Evolutionary conservation across 2,329 filamentous ascomycete genomes (phyloP), one percentile per base, ranked within the genome.

Genomic region (Penicillium sp.): DNA sequence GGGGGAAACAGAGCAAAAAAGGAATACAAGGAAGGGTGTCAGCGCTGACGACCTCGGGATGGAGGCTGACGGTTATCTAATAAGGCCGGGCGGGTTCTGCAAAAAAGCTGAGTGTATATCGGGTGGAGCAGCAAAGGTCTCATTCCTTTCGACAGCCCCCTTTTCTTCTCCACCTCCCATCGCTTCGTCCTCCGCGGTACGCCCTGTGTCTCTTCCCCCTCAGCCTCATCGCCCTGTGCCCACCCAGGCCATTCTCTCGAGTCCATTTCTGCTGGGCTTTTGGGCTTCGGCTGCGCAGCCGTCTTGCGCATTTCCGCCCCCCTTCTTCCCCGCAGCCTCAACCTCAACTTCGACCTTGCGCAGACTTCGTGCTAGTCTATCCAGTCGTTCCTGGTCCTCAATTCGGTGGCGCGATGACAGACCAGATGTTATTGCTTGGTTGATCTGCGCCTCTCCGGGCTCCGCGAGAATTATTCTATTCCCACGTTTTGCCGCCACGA

Each of bases 401-500:
- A 45, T 40, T 37, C 27, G 26, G 18, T 37, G 37, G 51, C 58
- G 57, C 58, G 38, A 62, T 62, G 58, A 58, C 42, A 52, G 51
- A 46, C 42, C 41, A 47, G 48, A 41, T 53, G 43, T 50, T 49
- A 44, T 52, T 47, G 49, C 49, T 54, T 53, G 39, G 50, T 58
- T 63, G 58, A 62, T 60, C 51, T 56, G 50, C 55, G 49, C 52
- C 53, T 54, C 44, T 48, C 50, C 45, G 45, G 48, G 45, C 32
- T 47, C 41, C 47, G 46, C 50, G 43, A 53, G 43, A 39, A 43
- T 48, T 23, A 13, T 36, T 48, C 34, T 43, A 32, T 46, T 54
- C 44, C 43, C 56, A 59, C 58, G 53, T 62, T 59, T 51, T 50
- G 34, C 55, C 46, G 48, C 47, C 50, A 56, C 51, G 47, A 54